These are phyloP conservation scores for Microglena sp. DNA, from an alignment of 139 green algal species.

Conservation along the genomic window DNA sequence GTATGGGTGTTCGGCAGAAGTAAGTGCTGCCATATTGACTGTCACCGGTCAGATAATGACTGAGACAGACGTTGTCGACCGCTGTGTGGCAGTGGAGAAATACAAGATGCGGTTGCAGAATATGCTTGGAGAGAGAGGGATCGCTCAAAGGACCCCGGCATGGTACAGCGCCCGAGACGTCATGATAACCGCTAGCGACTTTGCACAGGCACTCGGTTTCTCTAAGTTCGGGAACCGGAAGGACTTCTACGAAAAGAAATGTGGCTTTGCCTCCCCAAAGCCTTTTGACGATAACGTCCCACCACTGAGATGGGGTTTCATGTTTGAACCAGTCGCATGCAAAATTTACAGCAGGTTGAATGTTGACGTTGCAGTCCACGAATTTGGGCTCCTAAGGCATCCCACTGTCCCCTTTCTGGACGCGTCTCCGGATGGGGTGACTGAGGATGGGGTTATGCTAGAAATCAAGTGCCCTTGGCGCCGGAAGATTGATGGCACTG, in stretches of 20 bases:
- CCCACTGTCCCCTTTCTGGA: neutral
- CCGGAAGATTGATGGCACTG: constrained; percentile 5
- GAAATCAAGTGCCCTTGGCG: constrained; percentile 25
- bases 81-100: too few species aligned
- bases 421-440: constrained; percentile 19
- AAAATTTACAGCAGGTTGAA: neutral
- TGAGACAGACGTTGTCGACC: too few species aligned
- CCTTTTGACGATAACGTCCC: neutral
- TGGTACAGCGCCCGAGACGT: constrained; percentile 1
- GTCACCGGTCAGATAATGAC: too few species aligned
- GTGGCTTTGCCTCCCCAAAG: too few species aligned
- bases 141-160: constrained; percentile 43
- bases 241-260: constrained; percentile 6
- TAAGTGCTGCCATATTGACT: too few species aligned
- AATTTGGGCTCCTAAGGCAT: constrained; percentile 15
- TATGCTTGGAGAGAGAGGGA: too few species aligned
- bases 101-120: too few species aligned
- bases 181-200: constrained; percentile 16
- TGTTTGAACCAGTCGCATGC: constrained; percentile 13
- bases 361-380: neutral
- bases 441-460: constrained; percentile 16
- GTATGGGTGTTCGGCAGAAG: too few species aligned
- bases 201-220: constrained; percentile 10
- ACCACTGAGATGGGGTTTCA: constrained; percentile 15
- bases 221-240: constrained; percentile 14